Base-by-base conservation (phyloP, 805 yeast species). In the Diddensiella transvaalensis region DNA sequence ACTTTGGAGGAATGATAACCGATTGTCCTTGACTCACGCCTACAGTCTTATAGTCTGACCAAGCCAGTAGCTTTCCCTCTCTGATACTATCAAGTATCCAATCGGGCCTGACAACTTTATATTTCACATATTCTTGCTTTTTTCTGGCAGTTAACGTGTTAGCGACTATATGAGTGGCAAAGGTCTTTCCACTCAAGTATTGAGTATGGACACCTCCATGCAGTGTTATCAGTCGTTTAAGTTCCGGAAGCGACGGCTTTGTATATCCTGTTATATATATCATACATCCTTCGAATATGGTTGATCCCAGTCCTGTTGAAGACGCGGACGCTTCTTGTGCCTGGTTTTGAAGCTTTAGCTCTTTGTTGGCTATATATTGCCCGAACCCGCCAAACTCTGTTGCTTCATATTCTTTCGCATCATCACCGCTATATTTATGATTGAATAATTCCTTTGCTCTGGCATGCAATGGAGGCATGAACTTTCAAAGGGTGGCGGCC, bases 241-340 rank as follows among this genome's bases (percentile, higher is more conserved):
- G 67, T 51, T 79, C 83, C 37, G 77, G 68, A 13, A 88, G 76
- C n/a, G 90, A 79, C 0, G 98, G 98, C 2, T 67, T 68, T 0
- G 98, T 91, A 59, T 85, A 80, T 0, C 99, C 99, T 59, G 89
- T 90, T n/a, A 91, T 88, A 63, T 85, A 82, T 3, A 91, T 73
- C 1, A 71, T 65, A 61, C 90, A 86, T 1, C 75, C 79, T 32
- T 68, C 59, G 60, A 91, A 89, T 1, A 90, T 69, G 1, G 64
- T 65, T 1, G 75, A 67, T 32, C 56, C 35, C 17, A 53, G 51
- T 54, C 68, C 46, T 8, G 38, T 8, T 8, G 38, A 35, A 13
- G 15, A 6, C 21, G 55, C 48, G 19, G 52, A 48, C 11, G 57
- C 72, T 19, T 55, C 61, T 18, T 48, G 48, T 4, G 63, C 64